phyloP scores from a whole-genome alignment of 2,329 filamentous ascomycete species.

The Trichoderma cornu-damae region DNA sequence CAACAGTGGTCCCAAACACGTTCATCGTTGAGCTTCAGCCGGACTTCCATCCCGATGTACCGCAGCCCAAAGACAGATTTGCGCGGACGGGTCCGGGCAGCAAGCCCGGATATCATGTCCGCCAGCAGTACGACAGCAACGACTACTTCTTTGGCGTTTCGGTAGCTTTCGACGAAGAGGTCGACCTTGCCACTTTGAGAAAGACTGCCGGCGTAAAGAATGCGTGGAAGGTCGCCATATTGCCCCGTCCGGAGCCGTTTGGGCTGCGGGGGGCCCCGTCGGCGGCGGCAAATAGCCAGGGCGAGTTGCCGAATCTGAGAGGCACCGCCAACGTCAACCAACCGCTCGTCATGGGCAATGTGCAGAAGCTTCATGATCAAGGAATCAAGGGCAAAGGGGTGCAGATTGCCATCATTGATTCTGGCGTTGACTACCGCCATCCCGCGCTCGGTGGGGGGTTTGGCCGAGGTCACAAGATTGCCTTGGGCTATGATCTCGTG shows the following conservation, averaged over 20 bases:
- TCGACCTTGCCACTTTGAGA: background rate
- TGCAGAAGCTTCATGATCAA: constrained; percentile 19
- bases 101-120: background rate
- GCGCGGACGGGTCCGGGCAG: background rate
- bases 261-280: background rate
- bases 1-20: background rate
- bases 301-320: background rate
- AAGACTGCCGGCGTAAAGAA: constrained; percentile 9
- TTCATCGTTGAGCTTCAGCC: constrained; percentile 18
- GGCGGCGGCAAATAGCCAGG: background rate
- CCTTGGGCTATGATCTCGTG: constrained; percentile 26
- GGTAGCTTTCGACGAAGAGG: background rate
- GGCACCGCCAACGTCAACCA: background rate
- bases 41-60: background rate
- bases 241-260: background rate
- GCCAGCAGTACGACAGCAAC: constrained; percentile 4
- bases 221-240: background rate
- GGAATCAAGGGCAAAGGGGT: constrained; percentile 21
- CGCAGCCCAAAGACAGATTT: constrained; percentile 3
- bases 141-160: constrained; percentile 4
- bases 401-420: constrained; percentile 19
- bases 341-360: constrained; percentile 17
- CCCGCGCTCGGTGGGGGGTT: constrained; percentile 56
- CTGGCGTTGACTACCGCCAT: constrained; percentile 51
- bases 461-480: constrained; percentile 42